A percentile compares a stretch with the other conserved stretches of the same genome.
Evolutionary conservation across 805 yeast genomes (phyloP).

Genomic region (Candida quercuum): DNA sequence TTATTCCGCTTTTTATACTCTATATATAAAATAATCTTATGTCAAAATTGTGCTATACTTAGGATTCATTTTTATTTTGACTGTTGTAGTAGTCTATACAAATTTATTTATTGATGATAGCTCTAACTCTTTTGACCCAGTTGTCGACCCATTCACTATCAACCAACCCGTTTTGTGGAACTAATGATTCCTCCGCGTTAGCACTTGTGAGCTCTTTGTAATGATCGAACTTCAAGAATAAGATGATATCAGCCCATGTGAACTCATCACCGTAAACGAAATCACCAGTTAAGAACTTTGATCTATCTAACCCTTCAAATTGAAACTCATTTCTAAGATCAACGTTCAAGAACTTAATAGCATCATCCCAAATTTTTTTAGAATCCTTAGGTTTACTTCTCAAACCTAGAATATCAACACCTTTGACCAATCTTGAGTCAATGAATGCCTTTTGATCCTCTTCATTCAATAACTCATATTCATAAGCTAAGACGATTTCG

Average conservation of each 20-base stretch:
- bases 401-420: not conserved
- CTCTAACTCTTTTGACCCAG: not conserved
- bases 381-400: not conserved
- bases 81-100: too few relatives aligned
- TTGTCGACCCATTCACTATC: not conserved
- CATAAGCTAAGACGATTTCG: not conserved
- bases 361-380: slow-evolving; percentile 1
- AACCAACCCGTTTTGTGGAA: not conserved
- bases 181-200: not conserved
- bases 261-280: slow-evolving; percentile 2
- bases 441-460: not conserved
- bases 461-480: not conserved
- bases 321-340: not conserved
- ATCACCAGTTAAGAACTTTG: slow-evolving; percentile 1
- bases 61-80: too few relatives aligned
- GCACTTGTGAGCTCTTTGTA: slow-evolving; percentile 1
- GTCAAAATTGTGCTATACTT: not conserved
- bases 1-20: not conserved
- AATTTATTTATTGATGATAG: not conserved
- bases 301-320: not conserved
- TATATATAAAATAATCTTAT: too few relatives aligned
- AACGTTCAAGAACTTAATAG: slow-evolving; percentile 1
- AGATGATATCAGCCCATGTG: slow-evolving; percentile 1
- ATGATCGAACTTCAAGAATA: slow-evolving; percentile 1
- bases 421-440: not conserved